Evolutionary conservation across 2,329 filamentous ascomycete species (phyloP).

Genomic region (Calonectria crousiana): DNA sequence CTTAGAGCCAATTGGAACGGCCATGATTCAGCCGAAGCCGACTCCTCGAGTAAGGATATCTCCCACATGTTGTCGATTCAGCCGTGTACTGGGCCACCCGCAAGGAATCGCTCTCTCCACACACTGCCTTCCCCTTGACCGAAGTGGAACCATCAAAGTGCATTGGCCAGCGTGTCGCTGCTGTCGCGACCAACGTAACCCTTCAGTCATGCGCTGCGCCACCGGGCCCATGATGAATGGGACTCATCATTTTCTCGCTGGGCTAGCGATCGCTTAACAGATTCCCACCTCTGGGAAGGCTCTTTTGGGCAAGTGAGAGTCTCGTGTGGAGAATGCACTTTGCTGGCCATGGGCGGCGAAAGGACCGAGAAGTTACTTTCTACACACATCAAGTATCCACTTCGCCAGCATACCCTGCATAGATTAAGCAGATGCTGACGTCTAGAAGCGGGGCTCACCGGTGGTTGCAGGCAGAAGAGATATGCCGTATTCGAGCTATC

Average conservation of each 20-base stretch:
- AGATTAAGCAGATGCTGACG: background rate
- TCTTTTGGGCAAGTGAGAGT: background rate
- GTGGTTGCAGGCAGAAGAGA: background rate
- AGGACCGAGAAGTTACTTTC: background rate
- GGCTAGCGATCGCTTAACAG: background rate
- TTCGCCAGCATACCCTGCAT: background rate
- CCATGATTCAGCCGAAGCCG: background rate
- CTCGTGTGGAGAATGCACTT: background rate
- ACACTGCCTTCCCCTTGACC: background rate
- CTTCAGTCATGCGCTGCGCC: background rate
- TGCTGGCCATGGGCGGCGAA: too few relatives aligned
- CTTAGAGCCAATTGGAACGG: background rate
- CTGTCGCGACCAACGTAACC: background rate
- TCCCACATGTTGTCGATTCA: background rate
- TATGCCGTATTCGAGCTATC: too few relatives aligned
- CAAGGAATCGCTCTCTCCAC: background rate
- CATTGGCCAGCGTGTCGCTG: background rate
- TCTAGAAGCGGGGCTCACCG: background rate
- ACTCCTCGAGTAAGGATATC: background rate
- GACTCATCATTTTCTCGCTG: background rate
- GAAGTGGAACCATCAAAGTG: background rate
- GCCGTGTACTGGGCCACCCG: background rate
- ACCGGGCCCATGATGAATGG: background rate
- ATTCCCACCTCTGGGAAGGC: too few relatives aligned
- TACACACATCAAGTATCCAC: background rate